Evolutionary conservation across 2,329 filamentous ascomycete genomes (phyloP), one percentile per base, ranked within the genome.

Genomic region (Torrubiella hemipterigena): DNA sequence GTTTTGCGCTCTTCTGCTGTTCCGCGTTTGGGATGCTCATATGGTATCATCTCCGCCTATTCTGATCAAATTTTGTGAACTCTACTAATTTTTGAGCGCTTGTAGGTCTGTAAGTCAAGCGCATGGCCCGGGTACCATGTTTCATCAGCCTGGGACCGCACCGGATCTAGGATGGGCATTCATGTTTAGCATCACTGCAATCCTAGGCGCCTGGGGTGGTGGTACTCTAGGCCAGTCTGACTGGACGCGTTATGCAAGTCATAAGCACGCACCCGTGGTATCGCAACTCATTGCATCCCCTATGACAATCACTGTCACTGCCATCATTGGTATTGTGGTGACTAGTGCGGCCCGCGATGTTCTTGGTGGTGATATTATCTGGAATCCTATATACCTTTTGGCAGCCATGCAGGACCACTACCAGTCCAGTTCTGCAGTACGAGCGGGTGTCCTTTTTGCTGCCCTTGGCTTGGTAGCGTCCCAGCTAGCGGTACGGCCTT

Each of bases 161-260:
- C 39, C 43, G 14, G 42, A 42, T 20, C 30, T 43, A 15, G 43
- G 43, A 13, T 52, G 48, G 48, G 44, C 48, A 3, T 50, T 50
- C 38, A 41, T 49, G 26, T 51, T 49, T 27, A 48, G 47, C 17
- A 48, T 51, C 32, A 51, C 47, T 15, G 42, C 48, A 6, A 44
- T 48, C 17, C 36, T 48, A 9, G 45, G 45, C 10, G 35, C 45
- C 5, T 46, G 44, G 44, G 45, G 44, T 13, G 36, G 39, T 20
- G 45, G 45, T 21, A 45, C 42, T n/a, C 32, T 47, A 15, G 45
- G 45, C 2, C 45, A 48, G 33, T 46, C 45, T 11, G 45, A 48
- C 32, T 48, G 45, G 45, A 48, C 44, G n/a, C 38, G 45, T 14
- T 48, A 47, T 19, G 43, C 45, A 19, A 39, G 32, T 13, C 34